phyloP scores from a whole-genome alignment of 768 basidiomycete genomes.

The Austroboletus festivus region DNA sequence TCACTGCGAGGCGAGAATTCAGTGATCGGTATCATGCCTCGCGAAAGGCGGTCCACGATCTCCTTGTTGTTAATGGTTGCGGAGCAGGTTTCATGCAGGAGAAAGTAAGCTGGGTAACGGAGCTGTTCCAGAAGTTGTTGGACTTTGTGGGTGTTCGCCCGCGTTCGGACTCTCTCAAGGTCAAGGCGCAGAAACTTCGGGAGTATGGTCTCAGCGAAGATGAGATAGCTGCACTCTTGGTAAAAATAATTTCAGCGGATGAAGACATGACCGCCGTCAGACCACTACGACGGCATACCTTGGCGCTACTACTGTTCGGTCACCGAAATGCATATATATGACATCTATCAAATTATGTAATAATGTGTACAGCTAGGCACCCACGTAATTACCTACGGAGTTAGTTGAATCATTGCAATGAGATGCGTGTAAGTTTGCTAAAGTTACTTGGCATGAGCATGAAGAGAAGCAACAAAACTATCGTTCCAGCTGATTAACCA shows the following conservation, averaged over 20 bases:
- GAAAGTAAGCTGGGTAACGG: slow-evolving; percentile 23
- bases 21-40: slow-evolving; percentile 25
- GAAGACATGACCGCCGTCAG: slow-evolving; percentile 15
- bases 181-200: slow-evolving; percentile 23
- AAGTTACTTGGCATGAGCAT: background rate
- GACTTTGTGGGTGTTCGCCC: slow-evolving; percentile 22
- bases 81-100: slow-evolving; percentile 22
- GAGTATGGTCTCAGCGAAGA: slow-evolving; percentile 26
- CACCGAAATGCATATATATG: slow-evolving; percentile 11
- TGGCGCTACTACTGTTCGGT: slow-evolving; percentile 4
- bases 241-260: slow-evolving; percentile 21
- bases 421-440: background rate
- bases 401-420: background rate
- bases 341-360: slow-evolving; percentile 7
- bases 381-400: slow-evolving; percentile 3
- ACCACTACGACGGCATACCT: slow-evolving; percentile 2
- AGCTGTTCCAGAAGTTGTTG: slow-evolving; percentile 22
- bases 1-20: slow-evolving; percentile 32
- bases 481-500: slow-evolving; percentile 4
- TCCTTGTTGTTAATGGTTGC: slow-evolving; percentile 16
- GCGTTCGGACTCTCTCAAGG: slow-evolving; percentile 19
- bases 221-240: slow-evolving; percentile 18
- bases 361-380: slow-evolving; percentile 3
- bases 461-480: background rate
- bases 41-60: slow-evolving; percentile 20